phyloP scores from a whole-genome alignment of 331 rosid genomes.

The Rhamnella rubrinervis region DNA sequence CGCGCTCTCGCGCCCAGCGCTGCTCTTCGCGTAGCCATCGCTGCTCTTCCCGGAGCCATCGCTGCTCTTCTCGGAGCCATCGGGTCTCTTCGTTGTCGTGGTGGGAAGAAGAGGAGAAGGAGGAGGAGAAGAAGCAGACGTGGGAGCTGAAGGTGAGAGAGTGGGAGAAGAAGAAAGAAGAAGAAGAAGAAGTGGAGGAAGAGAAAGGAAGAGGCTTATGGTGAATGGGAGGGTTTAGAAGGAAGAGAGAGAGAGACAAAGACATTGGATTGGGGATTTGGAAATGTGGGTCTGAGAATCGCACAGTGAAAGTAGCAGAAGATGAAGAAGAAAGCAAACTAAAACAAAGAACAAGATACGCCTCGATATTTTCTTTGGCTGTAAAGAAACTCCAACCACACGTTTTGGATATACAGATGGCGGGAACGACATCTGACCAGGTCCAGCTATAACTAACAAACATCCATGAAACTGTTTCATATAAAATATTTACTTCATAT shows the following conservation, averaged over 20 bases:
- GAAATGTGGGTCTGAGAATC: too few relatives aligned
- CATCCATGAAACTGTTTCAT: too few relatives aligned
- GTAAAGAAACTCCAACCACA: too few relatives aligned
- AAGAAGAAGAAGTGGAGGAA: conserved; percentile 12
- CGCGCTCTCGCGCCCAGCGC: conserved; percentile 68
- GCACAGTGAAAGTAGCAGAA: too few relatives aligned
- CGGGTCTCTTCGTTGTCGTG: conserved; percentile 68
- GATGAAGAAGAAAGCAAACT: too few relatives aligned
- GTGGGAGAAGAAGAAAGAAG: conserved; percentile 12
- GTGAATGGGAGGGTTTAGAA: conserved; percentile 30
- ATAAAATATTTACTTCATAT: too few relatives aligned
- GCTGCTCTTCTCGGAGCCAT: conserved; percentile 88
- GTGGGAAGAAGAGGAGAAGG: conserved; percentile 11
- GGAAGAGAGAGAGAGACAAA: conserved; percentile 35
- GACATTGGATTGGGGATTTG: conserved; percentile 24
- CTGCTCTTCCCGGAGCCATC: conserved; percentile 82
- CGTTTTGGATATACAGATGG: too few relatives aligned
- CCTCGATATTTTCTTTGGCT: too few relatives aligned
- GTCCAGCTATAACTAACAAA: too few relatives aligned
- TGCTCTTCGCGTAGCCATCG: conserved; percentile 79
- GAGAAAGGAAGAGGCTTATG: conserved; percentile 10
- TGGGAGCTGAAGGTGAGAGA: conserved; percentile 39
- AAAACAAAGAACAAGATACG: too few relatives aligned
- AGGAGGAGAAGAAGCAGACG: conserved; percentile 33
- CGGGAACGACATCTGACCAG: too few relatives aligned